phyloP scores from a whole-genome alignment of 140 eudicot genomes.

The Erigeron philadelphicus region DNA sequence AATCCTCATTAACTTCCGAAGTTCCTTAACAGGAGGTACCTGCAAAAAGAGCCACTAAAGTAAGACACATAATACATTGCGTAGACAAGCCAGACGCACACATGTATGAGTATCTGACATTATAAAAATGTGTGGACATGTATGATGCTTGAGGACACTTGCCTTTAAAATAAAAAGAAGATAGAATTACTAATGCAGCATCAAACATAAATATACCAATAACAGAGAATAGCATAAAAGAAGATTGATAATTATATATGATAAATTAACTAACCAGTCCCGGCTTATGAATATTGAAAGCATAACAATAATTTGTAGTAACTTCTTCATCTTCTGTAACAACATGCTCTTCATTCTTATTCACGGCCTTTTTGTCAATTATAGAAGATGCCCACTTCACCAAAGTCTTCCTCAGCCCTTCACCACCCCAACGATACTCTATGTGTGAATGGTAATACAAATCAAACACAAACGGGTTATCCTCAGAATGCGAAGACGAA shows the following conservation, averaged over 20 bases:
- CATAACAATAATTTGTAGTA: constrained; percentile 84
- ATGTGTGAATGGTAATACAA: constrained; percentile 91
- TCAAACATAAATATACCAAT: background rate
- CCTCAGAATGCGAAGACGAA: constrained; percentile 68
- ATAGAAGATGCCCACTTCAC: constrained; percentile 76
- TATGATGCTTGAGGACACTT: no score
- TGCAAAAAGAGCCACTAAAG: constrained; percentile 33
- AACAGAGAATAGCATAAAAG: background rate
- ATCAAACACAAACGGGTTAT: constrained; percentile 78
- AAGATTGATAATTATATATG: background rate
- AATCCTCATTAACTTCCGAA: constrained; percentile 81
- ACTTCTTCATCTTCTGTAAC: constrained; percentile 84
- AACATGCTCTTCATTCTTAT: constrained; percentile 55
- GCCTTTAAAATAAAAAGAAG: no score
- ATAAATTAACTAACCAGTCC: constrained; percentile 48
- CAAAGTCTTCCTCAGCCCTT: constrained; percentile 92
- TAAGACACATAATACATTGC: background rate
- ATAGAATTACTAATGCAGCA: background rate
- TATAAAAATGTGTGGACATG: no score
- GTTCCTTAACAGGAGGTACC: constrained; percentile 88
- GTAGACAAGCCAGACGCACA: background rate
- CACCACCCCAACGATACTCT: constrained; percentile 99
- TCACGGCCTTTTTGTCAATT: constrained; percentile 53
- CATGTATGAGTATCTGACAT: background rate
- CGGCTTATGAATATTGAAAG: constrained; percentile 71